A percentile compares a stretch with the other conserved stretches of the same genome.
These are phyloP conservation scores for Fomitopsis palustris DNA, from an alignment of 1,284 basidiomycete species.

Conservation along the genomic window DNA sequence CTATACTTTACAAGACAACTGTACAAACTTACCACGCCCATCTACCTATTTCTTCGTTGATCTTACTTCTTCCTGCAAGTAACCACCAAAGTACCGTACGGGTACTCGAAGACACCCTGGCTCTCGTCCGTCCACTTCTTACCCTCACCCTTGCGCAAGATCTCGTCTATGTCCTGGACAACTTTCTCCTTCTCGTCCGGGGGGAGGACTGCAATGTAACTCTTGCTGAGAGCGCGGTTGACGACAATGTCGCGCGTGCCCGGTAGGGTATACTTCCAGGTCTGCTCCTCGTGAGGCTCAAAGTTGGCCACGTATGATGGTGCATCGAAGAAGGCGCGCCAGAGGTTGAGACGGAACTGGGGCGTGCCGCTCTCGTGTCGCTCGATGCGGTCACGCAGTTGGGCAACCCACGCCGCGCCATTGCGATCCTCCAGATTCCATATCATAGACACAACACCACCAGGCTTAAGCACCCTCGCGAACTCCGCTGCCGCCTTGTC, in stretches of 20 bases:
- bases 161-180: constrained; percentile 41
- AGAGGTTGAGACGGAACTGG: constrained; percentile 69
- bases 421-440: constrained; percentile 81
- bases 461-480: constrained; percentile 65
- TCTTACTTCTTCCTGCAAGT: constrained; percentile 37
- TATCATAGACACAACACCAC: constrained; percentile 60
- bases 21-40: neutral
- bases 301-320: constrained; percentile 52
- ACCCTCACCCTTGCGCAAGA: constrained; percentile 44
- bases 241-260: constrained; percentile 48
- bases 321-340: constrained; percentile 62
- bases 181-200: constrained; percentile 51
- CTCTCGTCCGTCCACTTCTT: constrained; percentile 45
- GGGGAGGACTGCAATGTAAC: constrained; percentile 62
- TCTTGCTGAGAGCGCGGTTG: constrained; percentile 69
- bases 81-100: constrained; percentile 48
- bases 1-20: neutral
- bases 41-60: neutral
- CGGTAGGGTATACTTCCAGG: constrained; percentile 46
- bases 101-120: constrained; percentile 49
- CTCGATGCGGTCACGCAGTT: constrained; percentile 64
- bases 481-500: constrained; percentile 64
- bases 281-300: constrained; percentile 48
- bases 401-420: constrained; percentile 62
- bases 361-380: constrained; percentile 63